Conservation (phyloP, 2,329 filamentous ascomycete genomes). For the Fusarium albosuccineum region DNA sequence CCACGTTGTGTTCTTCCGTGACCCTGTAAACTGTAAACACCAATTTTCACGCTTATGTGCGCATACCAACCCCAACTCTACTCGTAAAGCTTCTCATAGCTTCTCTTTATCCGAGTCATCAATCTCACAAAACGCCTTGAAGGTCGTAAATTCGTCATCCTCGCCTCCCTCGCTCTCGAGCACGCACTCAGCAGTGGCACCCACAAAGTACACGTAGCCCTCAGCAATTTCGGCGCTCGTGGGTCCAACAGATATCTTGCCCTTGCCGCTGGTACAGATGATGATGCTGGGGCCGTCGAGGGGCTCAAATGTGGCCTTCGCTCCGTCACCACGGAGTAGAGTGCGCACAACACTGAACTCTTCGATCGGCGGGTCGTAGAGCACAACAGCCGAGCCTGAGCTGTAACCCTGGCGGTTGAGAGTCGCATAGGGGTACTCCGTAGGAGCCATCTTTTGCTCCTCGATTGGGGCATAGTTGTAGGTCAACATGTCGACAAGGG, state of each 20-base stretch:
- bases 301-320: slow-evolving; percentile 89
- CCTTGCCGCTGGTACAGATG: slow-evolving; percentile 87
- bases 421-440: slow-evolving; percentile 86
- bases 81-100: slow-evolving; percentile 25
- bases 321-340: slow-evolving; percentile 75
- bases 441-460: slow-evolving; percentile 91
- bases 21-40: slow-evolving; percentile 1
- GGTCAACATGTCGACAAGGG: slow-evolving; percentile 90
- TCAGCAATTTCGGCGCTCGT: slow-evolving; percentile 81
- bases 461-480: slow-evolving; percentile 96
- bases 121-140: slow-evolving; percentile 94
- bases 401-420: slow-evolving; percentile 87
- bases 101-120: slow-evolving; percentile 57
- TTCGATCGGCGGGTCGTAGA: slow-evolving; percentile 97
- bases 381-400: slow-evolving; percentile 75
- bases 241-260: slow-evolving; percentile 86
- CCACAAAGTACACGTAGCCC: slow-evolving; percentile 86
- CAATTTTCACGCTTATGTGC: slow-evolving; percentile 10
- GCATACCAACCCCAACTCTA: slow-evolving; percentile 5
- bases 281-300: slow-evolving; percentile 92
- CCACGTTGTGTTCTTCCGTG: background rate
- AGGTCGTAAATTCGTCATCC: slow-evolving; percentile 83
- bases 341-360: slow-evolving; percentile 93
- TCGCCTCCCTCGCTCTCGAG: slow-evolving; percentile 74
- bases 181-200: slow-evolving; percentile 85